Evolutionary conservation across 805 yeast genomes (phyloP).

Genomic region (Candida vartiovaarae): DNA sequence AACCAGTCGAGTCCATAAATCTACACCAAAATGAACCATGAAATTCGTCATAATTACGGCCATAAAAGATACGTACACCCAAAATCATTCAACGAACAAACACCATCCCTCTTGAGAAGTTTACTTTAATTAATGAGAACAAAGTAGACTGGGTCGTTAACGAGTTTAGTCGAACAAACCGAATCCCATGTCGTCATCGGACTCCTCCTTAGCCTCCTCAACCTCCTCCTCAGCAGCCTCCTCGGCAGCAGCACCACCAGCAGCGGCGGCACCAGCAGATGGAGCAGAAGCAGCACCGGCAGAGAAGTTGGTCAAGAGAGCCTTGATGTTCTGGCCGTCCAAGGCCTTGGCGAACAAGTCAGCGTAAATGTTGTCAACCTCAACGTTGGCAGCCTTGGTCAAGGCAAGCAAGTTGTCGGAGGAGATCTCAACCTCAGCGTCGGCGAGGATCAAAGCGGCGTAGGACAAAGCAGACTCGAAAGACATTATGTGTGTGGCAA

Average conservation of each 20-base stretch:
- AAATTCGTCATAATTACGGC: conserved; percentile 1
- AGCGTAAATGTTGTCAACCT: conserved; percentile 80
- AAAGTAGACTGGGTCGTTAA: not conserved
- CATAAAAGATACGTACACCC: conserved; percentile 1
- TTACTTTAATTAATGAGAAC: too few species aligned
- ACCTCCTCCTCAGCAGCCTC: conserved; percentile 59
- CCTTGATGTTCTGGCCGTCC: conserved; percentile 77
- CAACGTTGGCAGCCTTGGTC: conserved; percentile 77
- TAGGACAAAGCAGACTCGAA: conserved; percentile 75
- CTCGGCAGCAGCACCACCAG: conserved; percentile 53
- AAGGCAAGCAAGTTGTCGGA: conserved; percentile 75
- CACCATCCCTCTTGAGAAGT: not conserved
- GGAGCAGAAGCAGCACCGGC: conserved; percentile 74
- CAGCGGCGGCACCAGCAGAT: conserved; percentile 61
- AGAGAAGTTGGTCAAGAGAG: conserved; percentile 58
- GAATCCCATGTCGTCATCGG: conserved; percentile 86
- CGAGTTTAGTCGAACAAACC: conserved; percentile 76
- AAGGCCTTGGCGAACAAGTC: conserved; percentile 85
- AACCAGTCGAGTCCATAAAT: too few species aligned
- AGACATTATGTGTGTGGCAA: conserved; percentile 36
- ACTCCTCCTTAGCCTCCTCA: conserved; percentile 46
- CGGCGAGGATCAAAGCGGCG: conserved; percentile 93
- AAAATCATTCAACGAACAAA: not conserved
- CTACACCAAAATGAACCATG: not conserved
- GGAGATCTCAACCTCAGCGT: conserved; percentile 82